Base-by-base conservation (phyloP, 257 asterid species). In the Henckelia pumila region DNA sequence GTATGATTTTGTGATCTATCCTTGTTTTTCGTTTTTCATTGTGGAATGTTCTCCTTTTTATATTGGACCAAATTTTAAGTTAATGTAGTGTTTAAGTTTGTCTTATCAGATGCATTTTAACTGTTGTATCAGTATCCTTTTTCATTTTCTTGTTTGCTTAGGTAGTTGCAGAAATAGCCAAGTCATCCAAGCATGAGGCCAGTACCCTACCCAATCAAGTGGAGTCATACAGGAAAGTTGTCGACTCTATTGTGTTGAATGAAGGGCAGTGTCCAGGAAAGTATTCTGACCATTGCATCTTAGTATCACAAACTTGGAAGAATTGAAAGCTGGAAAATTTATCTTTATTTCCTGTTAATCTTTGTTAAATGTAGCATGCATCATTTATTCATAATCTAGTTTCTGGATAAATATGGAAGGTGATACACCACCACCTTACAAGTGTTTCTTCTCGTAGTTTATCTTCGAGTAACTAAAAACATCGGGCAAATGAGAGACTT, bases 151-250 rank as follows among this genome's bases (percentile, higher is more conserved):
- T 63, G 56, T 64, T 35, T 55, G 75, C 79, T 56, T 67, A 93
- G 99, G 96, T 97, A 33, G 87, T 90, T 50, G 89, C 91, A 62
- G 95, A 94, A 86, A 85, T 94, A 80, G 80, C 80, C 68, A 88
- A 87, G 81, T 86, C 96, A 69, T 77, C 91, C 66, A 91, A 80
- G 50, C 77, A 73, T 8, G 97, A 94, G 86, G 97, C 97, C 66
- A 20, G 67, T 70, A 75, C 78, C 78, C 81, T 94, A 68, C 86
- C 93, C 63, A 53, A 64, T 81, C 84, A 77, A 78, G 85, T 85
- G 22, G 90, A 86, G 80, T 69, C 83, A 56, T 85, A 71, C 80
- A 75, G 71, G 74, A 81, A 79, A 71, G 81, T 84, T 47, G 77
- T 86, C 50, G 68, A 78, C 44, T 70, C 78, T 57, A 80, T 71